A percentile compares a stretch with the other conserved stretches of the same genome.
These are phyloP conservation scores for Solanum lycopersicoides DNA, from an alignment of 257 asterid genomes.

Conservation along the genomic window DNA sequence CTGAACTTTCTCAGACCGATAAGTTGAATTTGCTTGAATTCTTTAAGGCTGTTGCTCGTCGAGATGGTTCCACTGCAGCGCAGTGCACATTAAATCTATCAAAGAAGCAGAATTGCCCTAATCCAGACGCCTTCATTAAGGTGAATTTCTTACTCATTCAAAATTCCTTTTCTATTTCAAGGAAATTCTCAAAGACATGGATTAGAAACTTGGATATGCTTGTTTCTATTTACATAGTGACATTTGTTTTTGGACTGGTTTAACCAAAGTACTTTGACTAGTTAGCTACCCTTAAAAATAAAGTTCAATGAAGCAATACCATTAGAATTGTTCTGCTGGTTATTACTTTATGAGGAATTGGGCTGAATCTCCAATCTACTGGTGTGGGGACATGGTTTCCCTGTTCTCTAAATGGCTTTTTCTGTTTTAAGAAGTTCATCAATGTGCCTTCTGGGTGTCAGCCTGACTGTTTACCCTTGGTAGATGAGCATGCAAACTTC, in stretches of 20 bases:
- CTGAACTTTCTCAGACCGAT: conserved; percentile 63
- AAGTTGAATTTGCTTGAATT: conserved; percentile 48
- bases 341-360: background rate
- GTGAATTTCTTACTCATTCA: conserved; percentile 9
- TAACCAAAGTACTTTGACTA: background rate
- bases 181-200: background rate
- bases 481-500: background rate
- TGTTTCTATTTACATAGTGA: background rate
- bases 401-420: background rate
- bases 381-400: background rate
- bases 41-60: conserved; percentile 64
- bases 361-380: background rate
- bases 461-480: background rate
- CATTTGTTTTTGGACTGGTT: background rate
- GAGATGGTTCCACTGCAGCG: conserved; percentile 76
- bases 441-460: background rate
- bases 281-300: background rate
- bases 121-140: conserved; percentile 69
- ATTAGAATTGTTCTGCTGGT: background rate
- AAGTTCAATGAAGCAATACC: background rate
- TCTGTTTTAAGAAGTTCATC: background rate
- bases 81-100: conserved; percentile 49
- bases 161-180: background rate
- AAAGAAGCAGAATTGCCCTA: conserved; percentile 64
- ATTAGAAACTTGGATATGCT: background rate